A percentile compares a stretch with the other conserved stretches of the same genome.
These are phyloP conservation scores for Astrocystis sublimbata DNA, from an alignment of 495 filamentous ascomycete species.

Conservation along the genomic window DNA sequence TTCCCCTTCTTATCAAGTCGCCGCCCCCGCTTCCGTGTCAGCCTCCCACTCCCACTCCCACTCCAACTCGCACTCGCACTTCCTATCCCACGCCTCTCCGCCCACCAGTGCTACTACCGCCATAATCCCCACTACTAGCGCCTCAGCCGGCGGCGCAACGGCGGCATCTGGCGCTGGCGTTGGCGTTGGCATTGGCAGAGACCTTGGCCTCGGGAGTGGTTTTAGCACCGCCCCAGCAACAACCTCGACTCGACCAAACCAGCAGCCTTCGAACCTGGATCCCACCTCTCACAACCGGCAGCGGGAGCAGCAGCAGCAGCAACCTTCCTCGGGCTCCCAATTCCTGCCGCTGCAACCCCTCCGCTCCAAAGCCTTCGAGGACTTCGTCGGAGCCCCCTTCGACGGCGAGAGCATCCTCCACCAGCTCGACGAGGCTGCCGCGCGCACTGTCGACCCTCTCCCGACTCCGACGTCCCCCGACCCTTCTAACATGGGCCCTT, in stretches of 20 bases:
- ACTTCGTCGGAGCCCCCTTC: slow-evolving; percentile 68
- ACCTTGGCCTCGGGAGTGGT: background rate
- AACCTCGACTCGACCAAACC: slow-evolving; percentile 47
- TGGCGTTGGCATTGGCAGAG: slow-evolving; percentile 24
- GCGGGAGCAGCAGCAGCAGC: slow-evolving; percentile 8
- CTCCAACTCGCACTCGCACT: too few species aligned
- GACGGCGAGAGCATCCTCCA: slow-evolving; percentile 69
- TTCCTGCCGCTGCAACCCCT: slow-evolving; percentile 47
- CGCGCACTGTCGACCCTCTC: slow-evolving; percentile 42
- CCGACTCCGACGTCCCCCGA: slow-evolving; percentile 58
- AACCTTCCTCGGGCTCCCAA: slow-evolving; percentile 34
- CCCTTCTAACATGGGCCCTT: slow-evolving; percentile 54
- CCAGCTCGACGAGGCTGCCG: slow-evolving; percentile 65
- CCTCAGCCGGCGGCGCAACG: slow-evolving; percentile 25
- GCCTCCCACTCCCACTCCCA: slow-evolving; percentile 16
- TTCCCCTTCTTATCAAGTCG: slow-evolving; percentile 10
- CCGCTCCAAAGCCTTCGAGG: slow-evolving; percentile 65
- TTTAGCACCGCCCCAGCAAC: slow-evolving; percentile 34
- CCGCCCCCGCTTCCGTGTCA: slow-evolving; percentile 29
- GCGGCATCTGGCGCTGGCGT: slow-evolving; percentile 20
- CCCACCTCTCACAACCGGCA: background rate
- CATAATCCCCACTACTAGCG: slow-evolving; percentile 20
- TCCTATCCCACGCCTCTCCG: slow-evolving; percentile 13
- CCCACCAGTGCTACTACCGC: slow-evolving; percentile 9
- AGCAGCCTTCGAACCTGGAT: background rate